Percentiles rank a stretch among this genome's conserved stretches.
These are phyloP conservation scores for Penicillium sp. DNA, from an alignment of 2,329 filamentous ascomycete species.

Conservation along the genomic window DNA sequence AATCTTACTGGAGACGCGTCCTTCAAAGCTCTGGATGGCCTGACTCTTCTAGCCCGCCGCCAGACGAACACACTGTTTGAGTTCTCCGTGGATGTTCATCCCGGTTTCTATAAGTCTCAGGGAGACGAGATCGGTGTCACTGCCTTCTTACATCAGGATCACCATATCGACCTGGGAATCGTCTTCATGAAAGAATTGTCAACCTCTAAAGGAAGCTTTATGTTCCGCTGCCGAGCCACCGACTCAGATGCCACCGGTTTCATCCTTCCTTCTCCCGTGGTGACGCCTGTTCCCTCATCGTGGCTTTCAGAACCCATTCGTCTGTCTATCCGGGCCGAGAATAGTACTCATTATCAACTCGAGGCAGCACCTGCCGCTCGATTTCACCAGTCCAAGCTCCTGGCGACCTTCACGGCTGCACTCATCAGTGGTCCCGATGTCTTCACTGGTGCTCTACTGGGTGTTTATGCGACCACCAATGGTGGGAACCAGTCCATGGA, in stretches of 20 bases:
- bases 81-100: constrained; percentile 14
- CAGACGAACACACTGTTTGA: constrained; percentile 24
- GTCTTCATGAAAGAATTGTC: background rate
- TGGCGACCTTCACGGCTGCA: background rate
- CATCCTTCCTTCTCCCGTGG: background rate
- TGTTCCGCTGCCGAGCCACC: background rate
- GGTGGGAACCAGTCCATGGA: constrained; percentile 4
- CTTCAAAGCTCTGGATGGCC: constrained; percentile 19
- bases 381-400: background rate
- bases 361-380: background rate
- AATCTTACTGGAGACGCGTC: constrained; percentile 54
- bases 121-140: constrained; percentile 20
- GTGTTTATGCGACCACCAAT: constrained; percentile 5
- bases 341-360: constrained; percentile 1
- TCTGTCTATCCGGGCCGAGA: background rate
- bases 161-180: constrained; percentile 23
- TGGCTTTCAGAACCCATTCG: background rate
- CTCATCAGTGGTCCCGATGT: background rate
- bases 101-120: background rate
- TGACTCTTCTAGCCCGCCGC: constrained; percentile 4
- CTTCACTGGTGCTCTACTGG: constrained; percentile 1
- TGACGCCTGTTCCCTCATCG: background rate
- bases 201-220: background rate
- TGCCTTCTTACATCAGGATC: constrained; percentile 20
- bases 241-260: background rate